phyloP scores from a whole-genome alignment of 371 early-diverging fungal species.

The Mortierella sp. region DNA sequence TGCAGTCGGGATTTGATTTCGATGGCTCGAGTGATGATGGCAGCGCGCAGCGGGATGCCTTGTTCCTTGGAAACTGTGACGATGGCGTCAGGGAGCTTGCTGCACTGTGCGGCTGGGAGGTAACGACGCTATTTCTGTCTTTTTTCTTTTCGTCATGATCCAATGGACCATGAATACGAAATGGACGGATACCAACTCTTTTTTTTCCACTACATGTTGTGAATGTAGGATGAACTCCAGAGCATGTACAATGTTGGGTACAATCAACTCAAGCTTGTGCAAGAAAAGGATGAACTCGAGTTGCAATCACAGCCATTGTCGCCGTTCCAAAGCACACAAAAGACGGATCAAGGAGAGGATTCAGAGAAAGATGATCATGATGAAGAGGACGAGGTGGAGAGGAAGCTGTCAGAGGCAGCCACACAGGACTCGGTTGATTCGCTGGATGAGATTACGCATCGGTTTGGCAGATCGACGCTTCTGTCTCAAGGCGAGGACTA shows the following conservation, averaged over 20 bases:
- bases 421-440: slow-evolving; percentile 5
- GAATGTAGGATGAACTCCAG: slow-evolving; percentile 35
- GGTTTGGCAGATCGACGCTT: slow-evolving; percentile 23
- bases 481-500: slow-evolving; percentile 12
- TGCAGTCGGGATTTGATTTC: slow-evolving; percentile 84
- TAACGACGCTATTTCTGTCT: slow-evolving; percentile 8
- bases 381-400: slow-evolving; percentile 14
- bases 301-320: neutral
- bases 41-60: slow-evolving; percentile 76
- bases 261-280: slow-evolving; percentile 12
- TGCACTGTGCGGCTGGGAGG: slow-evolving; percentile 72
- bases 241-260: slow-evolving; percentile 36
- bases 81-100: slow-evolving; percentile 73
- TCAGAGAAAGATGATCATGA: slow-evolving; percentile 15
- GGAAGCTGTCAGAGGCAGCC: neutral
- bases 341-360: slow-evolving; percentile 23
- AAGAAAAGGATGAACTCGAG: slow-evolving; percentile 11
- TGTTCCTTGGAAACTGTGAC: slow-evolving; percentile 83
- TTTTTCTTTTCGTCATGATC: too few relatives aligned
- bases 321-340: too few relatives aligned
- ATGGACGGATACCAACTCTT: neutral
- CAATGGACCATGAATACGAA: too few relatives aligned
- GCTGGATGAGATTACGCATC: slow-evolving; percentile 34
- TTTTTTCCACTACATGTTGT: neutral
- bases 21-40: slow-evolving; percentile 65